Conservation (phyloP, 371 early-diverging fungal species). For the Circinella umbellata region DNA sequence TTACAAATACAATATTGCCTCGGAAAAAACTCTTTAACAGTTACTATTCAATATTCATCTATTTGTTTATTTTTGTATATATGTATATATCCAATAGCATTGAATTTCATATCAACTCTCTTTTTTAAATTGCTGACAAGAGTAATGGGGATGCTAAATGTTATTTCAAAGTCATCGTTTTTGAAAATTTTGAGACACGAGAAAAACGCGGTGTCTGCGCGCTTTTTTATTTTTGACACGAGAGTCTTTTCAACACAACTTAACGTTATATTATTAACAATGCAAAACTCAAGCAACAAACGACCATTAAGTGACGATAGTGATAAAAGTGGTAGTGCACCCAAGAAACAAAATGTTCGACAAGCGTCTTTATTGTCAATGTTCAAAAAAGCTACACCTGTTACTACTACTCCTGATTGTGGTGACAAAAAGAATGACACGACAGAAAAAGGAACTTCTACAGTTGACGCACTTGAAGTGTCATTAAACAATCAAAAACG, state of each 20-base stretch:
- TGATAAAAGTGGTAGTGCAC: constrained; percentile 1
- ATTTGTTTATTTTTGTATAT: too few relatives aligned
- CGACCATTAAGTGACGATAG: constrained; percentile 18
- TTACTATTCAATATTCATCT: too few relatives aligned
- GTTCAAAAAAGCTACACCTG: constrained; percentile 28
- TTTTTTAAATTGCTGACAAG: too few relatives aligned
- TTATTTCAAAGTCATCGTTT: too few relatives aligned
- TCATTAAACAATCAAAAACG: not conserved
- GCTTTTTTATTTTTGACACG: not conserved
- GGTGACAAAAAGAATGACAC: constrained; percentile 7
- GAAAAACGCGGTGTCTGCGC: too few relatives aligned
- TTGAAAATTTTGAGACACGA: too few relatives aligned
- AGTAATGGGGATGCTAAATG: too few relatives aligned
- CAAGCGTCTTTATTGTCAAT: constrained; percentile 38
- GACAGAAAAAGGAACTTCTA: not conserved
- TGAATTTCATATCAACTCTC: too few relatives aligned
- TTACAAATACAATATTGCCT: too few relatives aligned
- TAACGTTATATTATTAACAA: not conserved
- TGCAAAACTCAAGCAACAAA: constrained; percentile 32
- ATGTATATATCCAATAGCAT: too few relatives aligned
- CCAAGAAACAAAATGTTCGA: constrained; percentile 24
- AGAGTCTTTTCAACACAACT: not conserved
- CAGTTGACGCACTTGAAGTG: constrained; percentile 11
- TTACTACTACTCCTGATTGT: not conserved
- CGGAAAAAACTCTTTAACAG: too few relatives aligned